Percentiles rank a stretch among this genome's conserved stretches.
These are phyloP conservation scores for Marchantia polymorpha DNA, from an alignment of 225 moss, liverwort and hornwort genomes.

Conservation along the genomic window DNA sequence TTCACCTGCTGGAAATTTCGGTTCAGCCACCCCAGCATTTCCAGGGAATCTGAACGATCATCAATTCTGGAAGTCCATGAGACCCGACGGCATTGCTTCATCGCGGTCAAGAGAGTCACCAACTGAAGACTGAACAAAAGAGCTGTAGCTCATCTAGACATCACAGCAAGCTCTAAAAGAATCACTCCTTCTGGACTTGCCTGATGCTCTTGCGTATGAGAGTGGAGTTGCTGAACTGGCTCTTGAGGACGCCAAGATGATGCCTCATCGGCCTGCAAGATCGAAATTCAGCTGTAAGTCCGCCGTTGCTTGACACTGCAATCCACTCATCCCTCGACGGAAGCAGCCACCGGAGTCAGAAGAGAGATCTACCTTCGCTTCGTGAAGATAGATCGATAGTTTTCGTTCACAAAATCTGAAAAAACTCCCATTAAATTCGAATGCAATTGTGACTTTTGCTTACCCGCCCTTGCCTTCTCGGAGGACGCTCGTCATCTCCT, in stretches of 20 bases:
- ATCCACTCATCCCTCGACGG: neutral
- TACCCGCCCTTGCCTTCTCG: slow-evolving; percentile 22
- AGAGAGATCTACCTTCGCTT: too few species aligned
- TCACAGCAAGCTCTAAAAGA: neutral
- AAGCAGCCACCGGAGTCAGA: neutral
- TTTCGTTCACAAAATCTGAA: neutral
- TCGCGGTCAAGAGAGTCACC: too few species aligned
- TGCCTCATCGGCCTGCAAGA: slow-evolving; percentile 23
- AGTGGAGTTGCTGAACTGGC: neutral
- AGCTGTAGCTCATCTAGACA: neutral
- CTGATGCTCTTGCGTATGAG: slow-evolving; percentile 24
- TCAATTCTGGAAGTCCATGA: neutral
- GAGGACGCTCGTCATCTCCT: slow-evolving; percentile 7
- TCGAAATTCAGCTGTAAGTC: neutral
- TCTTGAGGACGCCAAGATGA: slow-evolving; percentile 19
- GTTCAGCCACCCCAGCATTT: neutral
- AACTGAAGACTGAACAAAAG: neutral
- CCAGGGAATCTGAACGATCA: neutral
- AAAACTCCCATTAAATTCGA: neutral
- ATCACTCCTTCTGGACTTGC: slow-evolving; percentile 6
- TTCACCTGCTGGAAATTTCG: neutral
- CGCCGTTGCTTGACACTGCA: neutral
- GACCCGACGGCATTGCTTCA: neutral
- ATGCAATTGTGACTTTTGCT: neutral
- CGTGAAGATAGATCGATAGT: neutral